phyloP scores from a whole-genome alignment of 2,329 filamentous ascomycete genomes.

The Cyclaneusma minus region DNA sequence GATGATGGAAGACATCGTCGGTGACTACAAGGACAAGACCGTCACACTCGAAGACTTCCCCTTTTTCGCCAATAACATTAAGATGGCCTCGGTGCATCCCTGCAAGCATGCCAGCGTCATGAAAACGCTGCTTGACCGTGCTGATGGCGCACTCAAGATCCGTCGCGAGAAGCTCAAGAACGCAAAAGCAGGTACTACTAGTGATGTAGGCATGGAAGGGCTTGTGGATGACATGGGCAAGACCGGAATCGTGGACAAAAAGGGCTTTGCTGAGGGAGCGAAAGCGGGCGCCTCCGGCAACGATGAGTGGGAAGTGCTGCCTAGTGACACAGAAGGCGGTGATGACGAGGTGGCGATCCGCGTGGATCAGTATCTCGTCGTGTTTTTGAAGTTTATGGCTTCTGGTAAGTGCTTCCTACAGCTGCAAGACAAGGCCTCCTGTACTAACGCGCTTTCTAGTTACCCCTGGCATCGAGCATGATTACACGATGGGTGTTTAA shows the following conservation, averaged over 20 bases:
- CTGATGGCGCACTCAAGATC: constrained; percentile 82
- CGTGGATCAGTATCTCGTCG: constrained; percentile 78
- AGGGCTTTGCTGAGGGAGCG: constrained; percentile 20
- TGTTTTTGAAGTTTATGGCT: constrained; percentile 60
- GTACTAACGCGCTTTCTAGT: too few species aligned
- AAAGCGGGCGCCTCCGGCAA: constrained; percentile 33
- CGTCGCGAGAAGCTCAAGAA: constrained; percentile 66
- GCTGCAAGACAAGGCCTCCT: too few species aligned
- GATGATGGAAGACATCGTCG: constrained; percentile 96
- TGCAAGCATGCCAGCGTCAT: constrained; percentile 97
- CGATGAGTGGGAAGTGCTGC: constrained; percentile 52
- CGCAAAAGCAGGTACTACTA: constrained; percentile 30
- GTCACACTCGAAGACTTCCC: constrained; percentile 96
- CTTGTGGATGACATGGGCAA: constrained; percentile 68
- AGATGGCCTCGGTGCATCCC: constrained; percentile 93
- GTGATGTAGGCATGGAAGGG: constrained; percentile 58
- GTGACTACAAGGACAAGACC: constrained; percentile 96
- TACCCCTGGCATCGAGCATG: constrained; percentile 92
- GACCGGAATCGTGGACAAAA: constrained; percentile 32
- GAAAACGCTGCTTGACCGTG: constrained; percentile 92
- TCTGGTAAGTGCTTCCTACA: too few species aligned
- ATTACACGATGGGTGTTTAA: constrained; percentile 92
- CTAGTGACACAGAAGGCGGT: constrained; percentile 40
- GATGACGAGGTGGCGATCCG: constrained; percentile 64
- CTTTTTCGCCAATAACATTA: constrained; percentile 79